A percentile compares a stretch with the other conserved stretches of the same genome.
Evolutionary conservation across 345 rosid species (phyloP).

Genomic region (Moringa oleifera): DNA sequence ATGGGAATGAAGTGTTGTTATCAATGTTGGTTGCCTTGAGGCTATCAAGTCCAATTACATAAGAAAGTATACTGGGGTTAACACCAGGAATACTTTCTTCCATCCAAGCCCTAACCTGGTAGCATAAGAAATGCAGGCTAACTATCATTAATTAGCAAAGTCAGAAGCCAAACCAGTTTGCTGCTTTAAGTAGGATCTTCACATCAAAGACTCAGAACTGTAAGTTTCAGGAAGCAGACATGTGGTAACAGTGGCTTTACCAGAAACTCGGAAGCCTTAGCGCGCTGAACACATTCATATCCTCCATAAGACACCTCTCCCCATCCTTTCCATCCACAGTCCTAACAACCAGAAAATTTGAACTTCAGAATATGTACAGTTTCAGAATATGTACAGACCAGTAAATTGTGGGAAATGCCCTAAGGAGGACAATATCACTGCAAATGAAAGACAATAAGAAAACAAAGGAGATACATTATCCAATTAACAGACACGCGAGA

Average conservation of each 20-base stretch:
- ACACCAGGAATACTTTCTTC: conserved; percentile 71
- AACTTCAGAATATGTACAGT: not conserved
- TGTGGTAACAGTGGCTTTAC: conserved; percentile 32
- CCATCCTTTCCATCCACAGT: conserved; percentile 95
- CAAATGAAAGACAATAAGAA: no score
- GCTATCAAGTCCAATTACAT: conserved; percentile 81
- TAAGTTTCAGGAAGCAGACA: conserved; percentile 7
- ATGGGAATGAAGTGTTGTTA: conserved; percentile 14
- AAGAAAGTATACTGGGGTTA: conserved; percentile 43
- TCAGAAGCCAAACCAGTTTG: conserved; percentile 8
- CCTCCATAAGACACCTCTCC: conserved; percentile 98
- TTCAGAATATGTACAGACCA: not conserved
- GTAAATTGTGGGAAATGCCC: no score
- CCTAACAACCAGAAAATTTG: conserved; percentile 35
- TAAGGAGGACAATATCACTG: not conserved
- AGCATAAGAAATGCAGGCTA: conserved; percentile 7
- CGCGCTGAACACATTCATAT: conserved; percentile 57
- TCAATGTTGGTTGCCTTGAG: conserved; percentile 46
- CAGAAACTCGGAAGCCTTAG: conserved; percentile 81
- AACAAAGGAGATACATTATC: not conserved
- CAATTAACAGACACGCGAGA: not conserved
- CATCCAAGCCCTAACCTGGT: conserved; percentile 87
- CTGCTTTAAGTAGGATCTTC: not conserved
- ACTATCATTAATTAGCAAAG: not conserved
- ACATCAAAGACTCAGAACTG: not conserved